Percentiles rank a stretch among this genome's conserved stretches.
Evolutionary conservation across 257 asterid species (phyloP).

Genomic region (Knoxia roxburghii): DNA sequence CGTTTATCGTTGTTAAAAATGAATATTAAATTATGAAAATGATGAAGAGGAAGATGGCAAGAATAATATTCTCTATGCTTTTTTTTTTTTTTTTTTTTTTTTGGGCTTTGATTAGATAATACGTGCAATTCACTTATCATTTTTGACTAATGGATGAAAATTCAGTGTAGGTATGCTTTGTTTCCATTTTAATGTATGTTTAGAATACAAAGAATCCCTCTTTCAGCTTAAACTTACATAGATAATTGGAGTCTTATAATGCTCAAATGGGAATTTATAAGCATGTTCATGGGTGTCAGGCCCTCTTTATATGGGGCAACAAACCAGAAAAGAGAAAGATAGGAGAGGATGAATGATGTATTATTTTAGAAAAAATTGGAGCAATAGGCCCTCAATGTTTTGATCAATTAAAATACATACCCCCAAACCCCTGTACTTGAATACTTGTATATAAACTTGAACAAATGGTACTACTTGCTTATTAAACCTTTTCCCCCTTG

Average conservation of each 20-base stretch:
- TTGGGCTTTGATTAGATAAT: too few species aligned
- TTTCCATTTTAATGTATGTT: too few species aligned
- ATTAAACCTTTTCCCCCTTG: conserved; percentile 4
- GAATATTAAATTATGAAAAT: too few species aligned
- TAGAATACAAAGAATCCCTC: too few species aligned
- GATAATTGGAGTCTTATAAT: too few species aligned
- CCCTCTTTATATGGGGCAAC: conserved; percentile 7
- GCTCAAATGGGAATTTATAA: background rate
- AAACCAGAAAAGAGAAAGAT: background rate
- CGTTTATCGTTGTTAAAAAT: too few species aligned
- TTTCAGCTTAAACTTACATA: background rate
- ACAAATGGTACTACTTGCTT: conserved; percentile 15
- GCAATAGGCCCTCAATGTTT: conserved; percentile 34
- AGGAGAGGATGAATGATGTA: background rate
- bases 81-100: too few species aligned
- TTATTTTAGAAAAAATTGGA: conserved; percentile 6
- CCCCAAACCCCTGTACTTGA: conserved; percentile 10
- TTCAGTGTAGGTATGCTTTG: too few species aligned
- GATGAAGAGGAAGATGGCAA: too few species aligned
- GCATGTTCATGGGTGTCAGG: background rate
- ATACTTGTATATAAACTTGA: conserved; percentile 25
- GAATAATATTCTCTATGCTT: too few species aligned
- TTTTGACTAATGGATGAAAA: too few species aligned
- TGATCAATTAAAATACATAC: conserved; percentile 19
- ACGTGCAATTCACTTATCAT: too few species aligned